Evolutionary conservation across 2,329 filamentous ascomycete species (phyloP).

Genomic region (Graphilbum ipis-grandicollis): DNA sequence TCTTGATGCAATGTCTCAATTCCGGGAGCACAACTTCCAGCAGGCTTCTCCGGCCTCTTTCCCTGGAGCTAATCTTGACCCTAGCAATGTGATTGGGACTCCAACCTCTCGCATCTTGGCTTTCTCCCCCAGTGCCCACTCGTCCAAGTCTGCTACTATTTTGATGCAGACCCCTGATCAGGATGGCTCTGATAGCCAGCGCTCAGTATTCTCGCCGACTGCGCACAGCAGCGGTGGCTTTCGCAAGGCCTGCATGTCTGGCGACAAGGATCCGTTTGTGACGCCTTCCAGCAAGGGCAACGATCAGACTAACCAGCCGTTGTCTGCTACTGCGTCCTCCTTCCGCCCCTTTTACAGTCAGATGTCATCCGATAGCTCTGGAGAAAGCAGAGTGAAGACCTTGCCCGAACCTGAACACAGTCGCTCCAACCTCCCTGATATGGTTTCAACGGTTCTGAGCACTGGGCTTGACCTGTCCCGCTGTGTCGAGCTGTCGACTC

Average conservation of each 20-base stretch:
- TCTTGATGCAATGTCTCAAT: constrained; percentile 19
- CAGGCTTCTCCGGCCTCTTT: constrained; percentile 34
- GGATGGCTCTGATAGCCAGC: constrained; percentile 12
- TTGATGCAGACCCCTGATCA: constrained; percentile 16
- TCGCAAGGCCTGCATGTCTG: constrained; percentile 12
- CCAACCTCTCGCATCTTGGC: constrained; percentile 46
- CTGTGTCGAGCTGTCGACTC: constrained; percentile 23
- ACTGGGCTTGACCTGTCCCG: constrained; percentile 27
- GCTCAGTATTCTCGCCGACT: constrained; percentile 12
- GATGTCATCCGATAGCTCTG: constrained; percentile 10
- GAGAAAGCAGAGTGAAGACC: constrained; percentile 2
- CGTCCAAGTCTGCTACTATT: constrained; percentile 23
- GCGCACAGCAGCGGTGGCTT: constrained; percentile 8
- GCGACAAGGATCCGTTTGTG: constrained; percentile 37
- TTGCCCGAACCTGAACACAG: constrained; percentile 5
- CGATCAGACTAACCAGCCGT: constrained; percentile 22
- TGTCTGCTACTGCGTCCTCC: constrained; percentile 46
- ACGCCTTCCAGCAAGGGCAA: constrained; percentile 17
- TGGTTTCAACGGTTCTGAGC: constrained; percentile 22
- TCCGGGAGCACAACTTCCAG: constrained; percentile 22
- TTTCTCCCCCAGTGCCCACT: constrained; percentile 43
- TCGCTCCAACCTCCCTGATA: constrained; percentile 10
- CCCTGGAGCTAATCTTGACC: constrained; percentile 1
- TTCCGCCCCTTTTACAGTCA: constrained; percentile 34
- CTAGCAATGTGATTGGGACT: constrained; percentile 24